These are phyloP conservation scores for Cercospora zeae-maydis DNA, from an alignment of 2,329 filamentous ascomycete species.

Conservation along the genomic window DNA sequence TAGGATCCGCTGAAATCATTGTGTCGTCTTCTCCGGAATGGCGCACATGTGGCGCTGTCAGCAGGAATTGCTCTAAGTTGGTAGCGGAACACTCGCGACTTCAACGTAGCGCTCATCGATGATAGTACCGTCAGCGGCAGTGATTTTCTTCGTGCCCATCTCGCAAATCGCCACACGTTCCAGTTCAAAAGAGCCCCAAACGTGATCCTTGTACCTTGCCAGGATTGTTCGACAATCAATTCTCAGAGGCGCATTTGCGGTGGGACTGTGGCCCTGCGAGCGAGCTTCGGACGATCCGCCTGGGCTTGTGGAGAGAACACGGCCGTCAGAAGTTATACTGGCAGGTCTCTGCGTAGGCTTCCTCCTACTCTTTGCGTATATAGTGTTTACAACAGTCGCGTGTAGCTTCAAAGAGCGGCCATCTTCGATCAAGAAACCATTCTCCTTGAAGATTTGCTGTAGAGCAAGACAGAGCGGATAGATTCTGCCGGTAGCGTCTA, in stretches of 20 bases:
- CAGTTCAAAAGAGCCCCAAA: constrained; percentile 70
- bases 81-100: constrained; percentile 38
- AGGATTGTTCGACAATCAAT: constrained; percentile 44
- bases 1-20: no score
- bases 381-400: constrained; percentile 81
- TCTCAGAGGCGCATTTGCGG: constrained; percentile 37
- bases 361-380: constrained; percentile 59
- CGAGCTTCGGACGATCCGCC: constrained; percentile 9
- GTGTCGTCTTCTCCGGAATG: not conserved
- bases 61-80: not conserved
- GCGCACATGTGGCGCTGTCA: not conserved
- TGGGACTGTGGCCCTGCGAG: constrained; percentile 33
- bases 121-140: constrained; percentile 48
- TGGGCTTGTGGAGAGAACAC: not conserved
- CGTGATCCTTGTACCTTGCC: constrained; percentile 59
- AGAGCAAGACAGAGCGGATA: constrained; percentile 57
- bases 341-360: constrained; percentile 21
- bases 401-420: constrained; percentile 68
- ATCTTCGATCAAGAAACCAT: constrained; percentile 57
- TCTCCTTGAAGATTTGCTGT: constrained; percentile 52
- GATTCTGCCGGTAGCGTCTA: constrained; percentile 52
- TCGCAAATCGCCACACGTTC: constrained; percentile 73
- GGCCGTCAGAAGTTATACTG: not conserved
- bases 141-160: constrained; percentile 75
- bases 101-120: constrained; percentile 53